phyloP scores from a whole-genome alignment of 2,329 filamentous ascomycete species.

The Colletotrichum euphorbiae region DNA sequence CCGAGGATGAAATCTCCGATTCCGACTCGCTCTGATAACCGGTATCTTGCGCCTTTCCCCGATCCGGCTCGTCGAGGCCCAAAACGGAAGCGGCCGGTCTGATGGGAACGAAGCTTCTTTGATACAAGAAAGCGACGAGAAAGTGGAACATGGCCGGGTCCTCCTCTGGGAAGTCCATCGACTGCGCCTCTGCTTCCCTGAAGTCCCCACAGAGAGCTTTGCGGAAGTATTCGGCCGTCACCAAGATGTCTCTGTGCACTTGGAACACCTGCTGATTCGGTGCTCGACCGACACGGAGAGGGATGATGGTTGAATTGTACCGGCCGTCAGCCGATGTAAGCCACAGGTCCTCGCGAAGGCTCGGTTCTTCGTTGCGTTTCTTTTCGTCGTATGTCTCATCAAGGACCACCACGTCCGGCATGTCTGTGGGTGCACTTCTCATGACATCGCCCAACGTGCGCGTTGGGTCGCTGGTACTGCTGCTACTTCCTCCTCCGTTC shows the following conservation, averaged over 20 bases:
- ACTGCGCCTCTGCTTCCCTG: slow-evolving; percentile 57
- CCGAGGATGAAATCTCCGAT: slow-evolving; percentile 48
- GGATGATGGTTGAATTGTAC: slow-evolving; percentile 59
- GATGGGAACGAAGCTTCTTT: slow-evolving; percentile 59
- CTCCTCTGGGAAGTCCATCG: slow-evolving; percentile 62
- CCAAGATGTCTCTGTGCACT: slow-evolving; percentile 60
- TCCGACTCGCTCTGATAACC: slow-evolving; percentile 49
- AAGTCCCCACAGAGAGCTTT: slow-evolving; percentile 62
- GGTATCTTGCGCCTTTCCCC: slow-evolving; percentile 55
- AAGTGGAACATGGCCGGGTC: slow-evolving; percentile 64
- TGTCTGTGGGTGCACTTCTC: slow-evolving; percentile 52
- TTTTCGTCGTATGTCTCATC: slow-evolving; percentile 49
- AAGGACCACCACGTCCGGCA: slow-evolving; percentile 54
- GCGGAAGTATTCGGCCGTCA: slow-evolving; percentile 60
- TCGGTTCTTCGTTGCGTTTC: slow-evolving; percentile 48
- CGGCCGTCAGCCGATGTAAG: slow-evolving; percentile 61
- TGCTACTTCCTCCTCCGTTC: slow-evolving; percentile 20
- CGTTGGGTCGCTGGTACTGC: not conserved
- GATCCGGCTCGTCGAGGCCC: slow-evolving; percentile 52
- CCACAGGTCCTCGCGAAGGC: slow-evolving; percentile 61
- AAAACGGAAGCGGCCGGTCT: slow-evolving; percentile 56
- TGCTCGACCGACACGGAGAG: slow-evolving; percentile 55
- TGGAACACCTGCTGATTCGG: slow-evolving; percentile 59
- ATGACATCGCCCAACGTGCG: slow-evolving; percentile 54
- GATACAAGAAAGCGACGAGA: slow-evolving; percentile 63